phyloP scores from a whole-genome alignment of 208 protist genomes.

The Vickermania ingenoplastis region DNA sequence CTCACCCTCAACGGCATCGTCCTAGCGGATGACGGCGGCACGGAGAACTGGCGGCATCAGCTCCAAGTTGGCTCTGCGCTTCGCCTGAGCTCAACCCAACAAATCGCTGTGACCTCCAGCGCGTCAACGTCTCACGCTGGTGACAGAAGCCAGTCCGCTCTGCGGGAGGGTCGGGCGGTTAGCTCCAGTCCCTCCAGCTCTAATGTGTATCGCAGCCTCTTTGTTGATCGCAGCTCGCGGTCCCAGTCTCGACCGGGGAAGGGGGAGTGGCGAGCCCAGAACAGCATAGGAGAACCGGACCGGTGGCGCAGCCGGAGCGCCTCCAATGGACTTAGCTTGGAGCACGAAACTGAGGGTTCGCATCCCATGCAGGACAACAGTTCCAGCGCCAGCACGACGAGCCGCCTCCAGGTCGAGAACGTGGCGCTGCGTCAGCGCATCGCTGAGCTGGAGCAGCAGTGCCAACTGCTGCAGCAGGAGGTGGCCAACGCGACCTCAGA shows the following conservation, averaged over 20 bases:
- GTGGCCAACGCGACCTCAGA: conserved; percentile 11
- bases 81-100: too few species aligned
- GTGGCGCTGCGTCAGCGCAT: conserved; percentile 21
- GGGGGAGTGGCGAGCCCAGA: background rate
- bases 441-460: conserved; percentile 4
- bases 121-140: too few species aligned
- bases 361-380: background rate
- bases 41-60: conserved; percentile 40
- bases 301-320: background rate
- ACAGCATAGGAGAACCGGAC: background rate
- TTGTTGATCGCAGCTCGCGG: background rate
- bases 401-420: conserved; percentile 30
- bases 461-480: background rate
- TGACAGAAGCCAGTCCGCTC: too few species aligned
- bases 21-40: conserved; percentile 22
- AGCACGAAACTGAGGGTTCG: background rate
- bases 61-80: conserved; percentile 51
- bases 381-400: background rate
- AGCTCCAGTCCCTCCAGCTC: too few species aligned
- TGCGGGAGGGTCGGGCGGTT: too few species aligned
- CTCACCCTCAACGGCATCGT: conserved; percentile 42
- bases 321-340: background rate
- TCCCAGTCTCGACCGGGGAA: background rate
- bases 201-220: background rate
- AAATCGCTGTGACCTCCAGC: too few species aligned